Conservation (phyloP, 164 flowering plant species). For the Nymphaea colorata region DNA sequence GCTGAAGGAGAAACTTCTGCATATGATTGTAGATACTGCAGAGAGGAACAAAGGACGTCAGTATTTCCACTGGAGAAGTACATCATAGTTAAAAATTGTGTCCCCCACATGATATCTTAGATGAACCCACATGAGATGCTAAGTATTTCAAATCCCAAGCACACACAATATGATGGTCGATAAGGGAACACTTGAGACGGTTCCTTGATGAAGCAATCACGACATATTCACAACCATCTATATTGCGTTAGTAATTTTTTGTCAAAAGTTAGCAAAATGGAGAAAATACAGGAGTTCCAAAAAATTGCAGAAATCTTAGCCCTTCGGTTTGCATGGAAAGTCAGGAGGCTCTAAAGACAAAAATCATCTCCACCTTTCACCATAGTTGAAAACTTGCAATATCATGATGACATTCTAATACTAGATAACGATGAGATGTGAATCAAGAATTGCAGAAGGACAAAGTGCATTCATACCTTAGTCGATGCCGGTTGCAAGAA, state of each 20-base stretch:
- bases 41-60: neutral
- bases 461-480: slow-evolving; percentile 5
- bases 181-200: neutral
- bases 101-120: neutral
- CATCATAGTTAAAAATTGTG: neutral
- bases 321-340: neutral
- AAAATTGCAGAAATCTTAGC: neutral
- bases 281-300: neutral
- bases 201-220: no score
- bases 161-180: neutral
- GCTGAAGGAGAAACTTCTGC: slow-evolving; percentile 4
- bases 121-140: neutral
- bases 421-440: no score
- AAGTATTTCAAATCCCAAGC: neutral
- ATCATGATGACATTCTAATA: no score
- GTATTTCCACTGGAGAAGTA: neutral
- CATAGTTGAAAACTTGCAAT: neutral
- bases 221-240: no score
- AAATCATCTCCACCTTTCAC: neutral
- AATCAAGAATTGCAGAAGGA: no score
- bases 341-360: neutral
- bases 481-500: slow-evolving; percentile 15
- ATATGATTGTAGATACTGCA: slow-evolving; percentile 15
- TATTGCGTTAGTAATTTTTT: no score
- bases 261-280: no score